These are phyloP conservation scores for Colletotrichum somersetense DNA, from an alignment of 2,329 filamentous ascomycete genomes.

Conservation along the genomic window DNA sequence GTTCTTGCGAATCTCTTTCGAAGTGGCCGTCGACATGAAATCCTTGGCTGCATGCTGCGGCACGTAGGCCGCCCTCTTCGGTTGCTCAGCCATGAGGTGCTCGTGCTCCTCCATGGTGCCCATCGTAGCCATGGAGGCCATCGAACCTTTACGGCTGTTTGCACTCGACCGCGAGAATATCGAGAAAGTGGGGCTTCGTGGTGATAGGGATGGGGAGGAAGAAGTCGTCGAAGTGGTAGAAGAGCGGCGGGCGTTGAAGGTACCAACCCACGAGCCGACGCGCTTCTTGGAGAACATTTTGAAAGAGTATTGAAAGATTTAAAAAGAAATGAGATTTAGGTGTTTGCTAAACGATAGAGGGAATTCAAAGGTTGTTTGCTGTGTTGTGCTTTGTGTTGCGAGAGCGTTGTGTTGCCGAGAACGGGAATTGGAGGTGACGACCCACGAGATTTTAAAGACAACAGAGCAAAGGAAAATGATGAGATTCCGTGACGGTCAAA, in stretches of 20 bases:
- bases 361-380: slow-evolving; percentile 1
- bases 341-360: slow-evolving; percentile 4
- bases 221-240: slow-evolving; percentile 24
- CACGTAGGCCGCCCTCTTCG: slow-evolving; percentile 33
- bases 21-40: slow-evolving; percentile 58
- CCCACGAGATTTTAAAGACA: slow-evolving; percentile 34
- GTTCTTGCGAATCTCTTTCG: slow-evolving; percentile 53
- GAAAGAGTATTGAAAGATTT: slow-evolving; percentile 22
- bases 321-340: too few relatives aligned
- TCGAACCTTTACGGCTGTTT: slow-evolving; percentile 26
- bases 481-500: background rate
- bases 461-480: slow-evolving; percentile 7
- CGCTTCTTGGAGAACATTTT: slow-evolving; percentile 39
- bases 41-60: slow-evolving; percentile 58
- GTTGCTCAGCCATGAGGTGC: slow-evolving; percentile 31
- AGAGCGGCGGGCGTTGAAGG: slow-evolving; percentile 33
- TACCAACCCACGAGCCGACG: slow-evolving; percentile 34
- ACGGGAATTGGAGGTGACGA: slow-evolving; percentile 2
- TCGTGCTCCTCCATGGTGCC: slow-evolving; percentile 27
- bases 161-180: background rate
- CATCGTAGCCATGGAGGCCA: slow-evolving; percentile 26
- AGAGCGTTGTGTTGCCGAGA: slow-evolving; percentile 16
- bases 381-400: background rate
- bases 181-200: slow-evolving; percentile 12
- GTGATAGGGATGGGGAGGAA: slow-evolving; percentile 12